Percentiles rank a stretch among this genome's conserved stretches.
Conservation (phyloP, 2,329 filamentous ascomycete species). For the Botrytis hyacinthi region DNA sequence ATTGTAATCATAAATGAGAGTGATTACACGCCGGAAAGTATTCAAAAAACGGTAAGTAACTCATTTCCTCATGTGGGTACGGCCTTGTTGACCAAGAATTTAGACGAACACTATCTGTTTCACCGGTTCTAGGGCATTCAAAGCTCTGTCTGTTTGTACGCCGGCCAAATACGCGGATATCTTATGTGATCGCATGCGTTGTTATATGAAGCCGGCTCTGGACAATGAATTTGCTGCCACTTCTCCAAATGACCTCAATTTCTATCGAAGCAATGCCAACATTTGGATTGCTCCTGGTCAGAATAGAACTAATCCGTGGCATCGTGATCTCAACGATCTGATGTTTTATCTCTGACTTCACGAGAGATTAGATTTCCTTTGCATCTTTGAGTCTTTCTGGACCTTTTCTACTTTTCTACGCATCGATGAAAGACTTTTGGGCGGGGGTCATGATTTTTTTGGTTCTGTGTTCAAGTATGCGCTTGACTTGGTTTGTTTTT, state of each 20-base stretch:
- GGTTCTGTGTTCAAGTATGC: neutral
- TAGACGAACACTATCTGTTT: slow-evolving; percentile 80
- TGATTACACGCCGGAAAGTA: slow-evolving; percentile 42
- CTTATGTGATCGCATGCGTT: slow-evolving; percentile 71
- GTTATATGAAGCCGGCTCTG: slow-evolving; percentile 53
- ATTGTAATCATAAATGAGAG: slow-evolving; percentile 64
- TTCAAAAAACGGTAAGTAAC: slow-evolving; percentile 42
- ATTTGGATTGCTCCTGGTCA: neutral
- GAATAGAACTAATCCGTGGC: neutral
- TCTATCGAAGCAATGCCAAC: neutral
- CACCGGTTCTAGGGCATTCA: slow-evolving; percentile 77
- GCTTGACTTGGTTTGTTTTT: neutral
- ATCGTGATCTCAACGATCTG: neutral
- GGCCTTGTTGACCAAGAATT: neutral
- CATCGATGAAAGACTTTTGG: no score
- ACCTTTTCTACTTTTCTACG: no score
- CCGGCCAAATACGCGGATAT: slow-evolving; percentile 88
- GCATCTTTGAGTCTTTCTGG: no score
- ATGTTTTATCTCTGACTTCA: slow-evolving; percentile 12
- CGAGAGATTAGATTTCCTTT: no score
- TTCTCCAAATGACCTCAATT: neutral
- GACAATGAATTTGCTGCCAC: neutral
- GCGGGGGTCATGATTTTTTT: neutral
- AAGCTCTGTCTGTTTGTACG: slow-evolving; percentile 78
- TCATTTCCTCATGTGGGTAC: neutral